Conservation (phyloP, 257 asterid genomes). For the Jacaranda copaia region DNA sequence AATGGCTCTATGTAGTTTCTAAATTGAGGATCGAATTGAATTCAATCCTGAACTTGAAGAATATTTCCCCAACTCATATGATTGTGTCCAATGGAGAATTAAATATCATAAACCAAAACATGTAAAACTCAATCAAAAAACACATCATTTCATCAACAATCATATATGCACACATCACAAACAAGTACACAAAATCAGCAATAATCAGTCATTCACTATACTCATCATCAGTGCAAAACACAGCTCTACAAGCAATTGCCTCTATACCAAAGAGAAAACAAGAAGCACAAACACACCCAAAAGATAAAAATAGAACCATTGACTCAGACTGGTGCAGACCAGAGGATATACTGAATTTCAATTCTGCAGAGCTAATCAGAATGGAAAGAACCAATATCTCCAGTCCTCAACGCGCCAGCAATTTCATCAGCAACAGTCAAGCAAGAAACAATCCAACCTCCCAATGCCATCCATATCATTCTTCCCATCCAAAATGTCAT, state of each 20-base stretch:
- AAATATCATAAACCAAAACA: neutral
- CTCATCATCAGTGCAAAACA: constrained; percentile 20
- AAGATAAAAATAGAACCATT: neutral
- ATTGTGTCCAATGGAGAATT: too few species aligned
- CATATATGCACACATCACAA: neutral
- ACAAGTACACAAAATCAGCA: constrained; percentile 25
- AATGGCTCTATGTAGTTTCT: too few species aligned
- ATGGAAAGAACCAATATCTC: constrained; percentile 70
- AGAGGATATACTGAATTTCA: constrained; percentile 6
- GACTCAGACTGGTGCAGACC: constrained; percentile 19
- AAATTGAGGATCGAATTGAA: too few species aligned
- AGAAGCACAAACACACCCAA: constrained; percentile 7
- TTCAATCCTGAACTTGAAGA: too few species aligned
- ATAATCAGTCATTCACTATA: constrained; percentile 29
- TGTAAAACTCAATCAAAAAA: constrained; percentile 5
- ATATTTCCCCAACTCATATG: too few species aligned
- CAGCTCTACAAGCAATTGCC: neutral
- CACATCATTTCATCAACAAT: neutral
- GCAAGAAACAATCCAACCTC: constrained; percentile 76
- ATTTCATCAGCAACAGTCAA: constrained; percentile 82
- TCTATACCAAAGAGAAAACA: neutral
- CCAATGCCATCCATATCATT: constrained; percentile 75
- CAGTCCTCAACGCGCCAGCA: constrained; percentile 64
- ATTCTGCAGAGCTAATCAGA: constrained; percentile 48
- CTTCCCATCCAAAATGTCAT: constrained; percentile 66